A percentile compares a stretch with the other conserved stretches of the same genome.
phyloP scores from a whole-genome alignment of 345 rosid genomes.

The Arabidopsis suecica region DNA sequence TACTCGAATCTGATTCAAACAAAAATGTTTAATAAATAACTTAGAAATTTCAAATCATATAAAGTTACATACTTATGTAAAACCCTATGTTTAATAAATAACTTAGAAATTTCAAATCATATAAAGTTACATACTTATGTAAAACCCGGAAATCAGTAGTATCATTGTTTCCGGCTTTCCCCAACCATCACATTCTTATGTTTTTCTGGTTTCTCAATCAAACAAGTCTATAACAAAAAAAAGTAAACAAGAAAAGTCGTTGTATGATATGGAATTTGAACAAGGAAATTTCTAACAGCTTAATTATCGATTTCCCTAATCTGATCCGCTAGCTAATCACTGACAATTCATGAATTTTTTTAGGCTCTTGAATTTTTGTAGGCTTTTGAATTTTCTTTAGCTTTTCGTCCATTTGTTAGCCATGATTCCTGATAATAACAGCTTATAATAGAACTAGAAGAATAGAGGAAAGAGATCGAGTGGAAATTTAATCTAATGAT shows the following conservation, averaged over 20 bases:
- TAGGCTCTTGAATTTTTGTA: background rate
- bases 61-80: background rate
- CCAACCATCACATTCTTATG: conserved; percentile 4
- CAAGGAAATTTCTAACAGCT: background rate
- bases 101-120: background rate
- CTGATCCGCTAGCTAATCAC: background rate
- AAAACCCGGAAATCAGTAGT: background rate
- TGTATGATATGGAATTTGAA: background rate
- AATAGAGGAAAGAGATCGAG: background rate
- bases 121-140: background rate
- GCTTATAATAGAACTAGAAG: background rate
- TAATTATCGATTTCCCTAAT: background rate
- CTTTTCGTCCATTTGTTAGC: background rate
- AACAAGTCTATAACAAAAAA: background rate
- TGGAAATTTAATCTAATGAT: background rate
- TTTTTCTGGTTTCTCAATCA: background rate
- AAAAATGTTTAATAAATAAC: too few relatives aligned
- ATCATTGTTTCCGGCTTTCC: background rate
- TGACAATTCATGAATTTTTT: background rate
- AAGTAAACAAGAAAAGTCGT: background rate
- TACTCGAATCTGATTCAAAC: background rate
- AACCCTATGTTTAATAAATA: background rate
- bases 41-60: background rate
- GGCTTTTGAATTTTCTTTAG: background rate
- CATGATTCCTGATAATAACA: background rate